These are phyloP conservation scores for Fomitopsis serialis DNA, from an alignment of 768 basidiomycete genomes.

Conservation along the genomic window DNA sequence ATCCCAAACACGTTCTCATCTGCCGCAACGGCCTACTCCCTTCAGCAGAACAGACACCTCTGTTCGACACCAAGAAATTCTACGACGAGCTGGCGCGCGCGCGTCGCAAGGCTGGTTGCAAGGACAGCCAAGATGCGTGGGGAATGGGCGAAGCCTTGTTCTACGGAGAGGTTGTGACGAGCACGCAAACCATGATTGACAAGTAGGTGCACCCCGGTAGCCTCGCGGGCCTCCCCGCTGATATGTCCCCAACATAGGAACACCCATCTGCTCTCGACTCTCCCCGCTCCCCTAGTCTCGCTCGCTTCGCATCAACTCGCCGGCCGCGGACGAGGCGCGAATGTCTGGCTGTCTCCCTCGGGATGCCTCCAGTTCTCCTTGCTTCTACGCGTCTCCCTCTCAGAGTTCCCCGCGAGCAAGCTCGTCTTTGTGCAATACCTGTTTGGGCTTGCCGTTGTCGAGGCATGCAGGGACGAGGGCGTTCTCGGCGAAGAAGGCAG, in stretches of 20 bases:
- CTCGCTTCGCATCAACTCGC: constrained; percentile 84
- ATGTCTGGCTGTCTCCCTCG: constrained; percentile 87
- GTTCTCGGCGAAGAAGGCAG: constrained; percentile 49
- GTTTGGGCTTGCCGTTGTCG: constrained; percentile 82
- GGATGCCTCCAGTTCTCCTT: constrained; percentile 88
- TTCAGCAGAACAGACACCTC: constrained; percentile 49
- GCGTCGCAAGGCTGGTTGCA: constrained; percentile 24
- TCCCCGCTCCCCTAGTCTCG: constrained; percentile 77
- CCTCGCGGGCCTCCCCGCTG: not conserved
- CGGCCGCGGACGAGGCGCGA: constrained; percentile 84
- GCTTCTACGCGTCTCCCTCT: constrained; percentile 53
- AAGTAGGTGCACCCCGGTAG: constrained; percentile 49
- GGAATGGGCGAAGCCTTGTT: constrained; percentile 73
- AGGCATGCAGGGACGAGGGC: constrained; percentile 62
- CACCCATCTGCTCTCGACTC: constrained; percentile 54
- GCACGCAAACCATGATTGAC: constrained; percentile 93
- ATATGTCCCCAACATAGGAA: constrained; percentile 55
- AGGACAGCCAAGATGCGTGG: constrained; percentile 30
- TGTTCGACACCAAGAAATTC: constrained; percentile 65
- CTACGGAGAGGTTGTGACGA: constrained; percentile 88
- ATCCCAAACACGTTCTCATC: constrained; percentile 50
- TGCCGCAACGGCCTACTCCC: constrained; percentile 46
- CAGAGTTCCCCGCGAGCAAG: constrained; percentile 47
- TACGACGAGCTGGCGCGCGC: constrained; percentile 43
- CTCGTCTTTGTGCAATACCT: constrained; percentile 95